Conservation (phyloP, 495 filamentous ascomycete genomes). For the Trichoderma asperelloides region DNA sequence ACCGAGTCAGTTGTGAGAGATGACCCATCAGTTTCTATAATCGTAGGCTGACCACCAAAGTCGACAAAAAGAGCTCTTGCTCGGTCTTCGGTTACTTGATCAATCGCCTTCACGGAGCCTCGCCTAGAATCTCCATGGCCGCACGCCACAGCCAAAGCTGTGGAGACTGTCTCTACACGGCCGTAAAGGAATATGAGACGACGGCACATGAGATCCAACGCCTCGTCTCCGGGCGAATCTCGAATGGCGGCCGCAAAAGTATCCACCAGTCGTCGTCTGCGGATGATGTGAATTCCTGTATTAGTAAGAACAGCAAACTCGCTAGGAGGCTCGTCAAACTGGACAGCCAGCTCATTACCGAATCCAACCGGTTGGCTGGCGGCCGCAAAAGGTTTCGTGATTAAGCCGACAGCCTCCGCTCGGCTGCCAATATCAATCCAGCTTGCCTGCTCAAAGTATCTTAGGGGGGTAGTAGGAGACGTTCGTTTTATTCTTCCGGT, state of each 20-base stretch:
- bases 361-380: constrained; percentile 66
- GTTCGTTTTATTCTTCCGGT: constrained; percentile 64
- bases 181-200: constrained; percentile 80
- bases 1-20: constrained; percentile 63
- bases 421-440: constrained; percentile 63
- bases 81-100: constrained; percentile 70
- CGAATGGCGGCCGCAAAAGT: constrained; percentile 79
- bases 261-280: constrained; percentile 78
- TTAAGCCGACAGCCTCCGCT: constrained; percentile 67
- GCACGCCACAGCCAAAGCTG: constrained; percentile 91
- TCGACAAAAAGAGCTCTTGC: constrained; percentile 85
- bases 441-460: constrained; percentile 61
- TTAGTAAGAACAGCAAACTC: constrained; percentile 90
- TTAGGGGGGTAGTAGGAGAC: constrained; percentile 38
- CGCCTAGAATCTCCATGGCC: constrained; percentile 74
- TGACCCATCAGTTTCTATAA: constrained; percentile 66
- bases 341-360: constrained; percentile 89
- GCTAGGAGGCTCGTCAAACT: constrained; percentile 71
- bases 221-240: constrained; percentile 65
- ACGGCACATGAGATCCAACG: constrained; percentile 66
- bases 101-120: constrained; percentile 62
- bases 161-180: constrained; percentile 74
- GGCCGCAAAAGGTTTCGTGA: constrained; percentile 61
- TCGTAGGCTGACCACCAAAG: constrained; percentile 70
- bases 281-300: constrained; percentile 74